A percentile compares a stretch with the other conserved stretches of the same genome.
These are phyloP conservation scores for Simmondsia chinensis DNA, from an alignment of 148 eudicot species.

Conservation along the genomic window DNA sequence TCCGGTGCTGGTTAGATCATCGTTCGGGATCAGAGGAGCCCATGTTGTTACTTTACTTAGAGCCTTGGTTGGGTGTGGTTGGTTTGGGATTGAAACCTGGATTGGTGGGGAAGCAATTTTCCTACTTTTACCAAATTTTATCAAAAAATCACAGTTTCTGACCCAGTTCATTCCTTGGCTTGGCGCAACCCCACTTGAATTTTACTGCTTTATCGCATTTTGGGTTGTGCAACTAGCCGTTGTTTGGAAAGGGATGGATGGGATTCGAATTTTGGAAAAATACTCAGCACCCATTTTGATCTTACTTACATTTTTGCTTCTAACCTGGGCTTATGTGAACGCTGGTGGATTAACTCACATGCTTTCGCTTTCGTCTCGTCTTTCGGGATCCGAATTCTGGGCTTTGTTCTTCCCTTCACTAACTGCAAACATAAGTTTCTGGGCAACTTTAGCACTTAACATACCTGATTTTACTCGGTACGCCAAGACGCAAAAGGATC, in stretches of 20 bases:
- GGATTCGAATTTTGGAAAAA: constrained; percentile 69
- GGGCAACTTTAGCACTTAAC: constrained; percentile 86
- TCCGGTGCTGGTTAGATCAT: constrained; percentile 83
- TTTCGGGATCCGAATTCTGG: constrained; percentile 59
- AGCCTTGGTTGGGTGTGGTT: constrained; percentile 89
- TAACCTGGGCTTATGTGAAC: constrained; percentile 75
- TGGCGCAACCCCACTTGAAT: constrained; percentile 79
- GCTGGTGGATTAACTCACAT: constrained; percentile 79
- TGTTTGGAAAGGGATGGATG: constrained; percentile 88
- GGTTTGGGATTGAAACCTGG: constrained; percentile 98
- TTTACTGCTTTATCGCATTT: constrained; percentile 60
- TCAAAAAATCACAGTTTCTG: constrained; percentile 28
- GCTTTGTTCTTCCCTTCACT: constrained; percentile 79
- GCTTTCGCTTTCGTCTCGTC: constrained; percentile 58
- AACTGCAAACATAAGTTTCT: constrained; percentile 91
- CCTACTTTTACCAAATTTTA: constrained; percentile 41
- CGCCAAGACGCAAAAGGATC: constrained; percentile 69
- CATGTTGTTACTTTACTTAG: constrained; percentile 72
- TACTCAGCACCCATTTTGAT: constrained; percentile 84
- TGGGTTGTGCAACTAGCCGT: constrained; percentile 70
- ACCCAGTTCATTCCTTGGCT: constrained; percentile 51
- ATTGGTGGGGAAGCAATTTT: constrained; percentile 92
- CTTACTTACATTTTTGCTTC: constrained; percentile 43
- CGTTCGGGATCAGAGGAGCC: constrained; percentile 81
- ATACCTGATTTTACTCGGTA: constrained; percentile 93